phyloP scores from a whole-genome alignment of 1,284 basidiomycete genomes.

The Pisolithus thermaeus region DNA sequence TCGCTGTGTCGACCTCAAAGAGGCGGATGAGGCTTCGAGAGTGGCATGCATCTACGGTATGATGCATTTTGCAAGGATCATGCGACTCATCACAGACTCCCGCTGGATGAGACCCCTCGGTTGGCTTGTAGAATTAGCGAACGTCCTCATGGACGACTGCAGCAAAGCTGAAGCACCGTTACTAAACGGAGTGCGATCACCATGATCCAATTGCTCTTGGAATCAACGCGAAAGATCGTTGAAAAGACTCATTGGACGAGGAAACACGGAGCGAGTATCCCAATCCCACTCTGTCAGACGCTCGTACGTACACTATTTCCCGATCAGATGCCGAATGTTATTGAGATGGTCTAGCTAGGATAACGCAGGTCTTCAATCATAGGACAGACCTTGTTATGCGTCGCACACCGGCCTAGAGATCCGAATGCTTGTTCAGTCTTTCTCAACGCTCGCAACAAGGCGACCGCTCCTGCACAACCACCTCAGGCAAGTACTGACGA shows the following conservation, averaged over 20 bases:
- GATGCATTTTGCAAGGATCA: too few relatives aligned
- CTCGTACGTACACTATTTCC: conserved; percentile 40
- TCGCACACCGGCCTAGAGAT: conserved; percentile 26
- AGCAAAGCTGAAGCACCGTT: conserved; percentile 21
- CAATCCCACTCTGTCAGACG: conserved; percentile 55
- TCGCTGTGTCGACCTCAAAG: too few relatives aligned
- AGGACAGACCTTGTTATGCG: conserved; percentile 27
- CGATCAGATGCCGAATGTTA: neutral
- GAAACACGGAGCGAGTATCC: conserved; percentile 45
- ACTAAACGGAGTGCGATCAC: conserved; percentile 26
- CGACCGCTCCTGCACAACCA: conserved; percentile 43
- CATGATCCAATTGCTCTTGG: conserved; percentile 49
- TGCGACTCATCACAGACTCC: conserved; percentile 54
- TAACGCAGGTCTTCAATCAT: conserved; percentile 51
- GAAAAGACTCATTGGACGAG: conserved; percentile 40
- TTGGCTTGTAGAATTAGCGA: conserved; percentile 68
- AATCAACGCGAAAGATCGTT: conserved; percentile 58
- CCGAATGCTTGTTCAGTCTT: conserved; percentile 54
- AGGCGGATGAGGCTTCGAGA: too few relatives aligned
- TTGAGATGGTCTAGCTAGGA: conserved; percentile 48
- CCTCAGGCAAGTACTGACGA: conserved; percentile 25
- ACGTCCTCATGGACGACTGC: conserved; percentile 54
- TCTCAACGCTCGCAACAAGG: conserved; percentile 51
- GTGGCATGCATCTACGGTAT: too few relatives aligned
- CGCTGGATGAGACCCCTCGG: conserved; percentile 51